Evolutionary conservation across 2,329 filamentous ascomycete species (phyloP), one percentile per base, ranked within the genome.

Genomic region (Annulohypoxylon truncatum): DNA sequence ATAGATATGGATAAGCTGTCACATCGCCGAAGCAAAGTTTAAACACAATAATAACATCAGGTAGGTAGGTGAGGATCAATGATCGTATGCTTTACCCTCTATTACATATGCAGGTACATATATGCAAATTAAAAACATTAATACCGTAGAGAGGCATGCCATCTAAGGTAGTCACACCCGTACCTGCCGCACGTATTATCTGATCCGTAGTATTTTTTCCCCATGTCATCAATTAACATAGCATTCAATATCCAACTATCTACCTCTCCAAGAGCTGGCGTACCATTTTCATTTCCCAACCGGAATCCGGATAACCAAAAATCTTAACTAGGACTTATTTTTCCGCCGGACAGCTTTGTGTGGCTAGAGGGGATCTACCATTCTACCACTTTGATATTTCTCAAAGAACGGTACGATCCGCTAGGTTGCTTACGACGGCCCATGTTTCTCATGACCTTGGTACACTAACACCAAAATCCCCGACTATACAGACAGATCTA

Each of bases 351-450:
- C 58, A 58, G n/a, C 52, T 63, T 35, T 35, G 20, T 42, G 35
- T 61, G 53, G 40, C 50, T 53, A 51, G 31, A 60, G 22, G 26
- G 57, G 62, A 66, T 66, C 66, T 61, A 38, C 51, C 52, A 66
- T 68, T 66, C 66, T 61, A 38, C 51, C 52, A 66, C 66, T 59
- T 68, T 40, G 51, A 64, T 61, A 33, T 38, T 53, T 50, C 62
- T 10, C 31, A 63, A 59, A 66, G 22, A 29, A 12, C 55, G 67
- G 63, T 64, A 58, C 60, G 64, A 67, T 67, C 67, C 52, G 60
- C 60, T 12, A 35, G 53, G 48, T 52, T 57, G 64, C 44, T 66
- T 61, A 40, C 33, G 44, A 48, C 50, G 28, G 42, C 5, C 64
- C 61, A 66, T 28, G 31, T 56, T 67, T 56, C 20, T 46, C 60